phyloP scores from a whole-genome alignment of 192 early-diverging fungal species.

The Backusella tuberculispora region DNA sequence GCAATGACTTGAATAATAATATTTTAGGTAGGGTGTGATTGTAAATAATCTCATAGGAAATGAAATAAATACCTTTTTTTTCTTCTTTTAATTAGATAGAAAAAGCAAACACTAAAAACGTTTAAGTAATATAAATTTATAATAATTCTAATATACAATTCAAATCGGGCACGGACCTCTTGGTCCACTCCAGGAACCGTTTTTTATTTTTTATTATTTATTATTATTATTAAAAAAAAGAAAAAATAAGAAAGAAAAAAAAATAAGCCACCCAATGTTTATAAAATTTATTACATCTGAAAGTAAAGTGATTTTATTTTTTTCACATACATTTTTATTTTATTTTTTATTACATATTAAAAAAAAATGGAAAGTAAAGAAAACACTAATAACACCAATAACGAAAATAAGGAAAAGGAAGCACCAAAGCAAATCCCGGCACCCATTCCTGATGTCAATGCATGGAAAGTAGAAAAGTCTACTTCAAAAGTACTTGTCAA shows the following conservation, averaged over 20 bases:
- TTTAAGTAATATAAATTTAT: no score
- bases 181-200: no score
- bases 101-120: background rate
- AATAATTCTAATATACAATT: no score
- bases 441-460: constrained; percentile 43
- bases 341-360: no score
- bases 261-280: no score
- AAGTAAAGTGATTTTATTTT: no score
- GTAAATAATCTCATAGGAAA: background rate
- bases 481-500: background rate
- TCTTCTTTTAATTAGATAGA: background rate
- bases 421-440: constrained; percentile 30
- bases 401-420: constrained; percentile 14
- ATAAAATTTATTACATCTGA: no score
- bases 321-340: no score
- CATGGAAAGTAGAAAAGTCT: constrained; percentile 37
- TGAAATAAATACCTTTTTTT: background rate
- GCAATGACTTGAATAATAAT: background rate
- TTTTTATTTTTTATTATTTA: no score
- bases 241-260: no score
- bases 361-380: background rate
- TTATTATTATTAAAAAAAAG: no score
- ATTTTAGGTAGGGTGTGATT: background rate
- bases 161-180: no score
- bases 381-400: background rate